phyloP scores from a whole-genome alignment of 345 rosid genomes.

The Eucalyptus dawsonii region DNA sequence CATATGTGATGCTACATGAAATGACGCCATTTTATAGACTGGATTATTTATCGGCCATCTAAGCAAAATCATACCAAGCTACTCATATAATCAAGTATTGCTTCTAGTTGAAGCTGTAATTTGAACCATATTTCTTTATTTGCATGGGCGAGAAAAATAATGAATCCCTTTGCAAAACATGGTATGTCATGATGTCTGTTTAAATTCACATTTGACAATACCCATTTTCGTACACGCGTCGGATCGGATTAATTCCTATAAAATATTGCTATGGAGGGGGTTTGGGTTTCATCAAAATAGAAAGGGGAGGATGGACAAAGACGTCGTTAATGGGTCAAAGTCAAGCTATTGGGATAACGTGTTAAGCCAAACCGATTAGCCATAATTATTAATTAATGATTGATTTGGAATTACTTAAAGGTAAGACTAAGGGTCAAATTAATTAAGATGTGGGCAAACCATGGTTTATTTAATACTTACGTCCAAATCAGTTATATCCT shows the following conservation, averaged over 20 bases:
- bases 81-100: neutral
- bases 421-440: neutral
- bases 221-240: fast-evolving
- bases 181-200: neutral
- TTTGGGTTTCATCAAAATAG: neutral
- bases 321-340: neutral
- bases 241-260: neutral
- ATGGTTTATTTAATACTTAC: too few relatives aligned
- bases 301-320: neutral
- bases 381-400: neutral
- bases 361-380: neutral
- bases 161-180: neutral
- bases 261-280: neutral
- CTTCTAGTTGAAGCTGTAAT: neutral
- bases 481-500: neutral
- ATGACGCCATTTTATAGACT: neutral
- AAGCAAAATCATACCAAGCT: neutral
- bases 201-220: neutral
- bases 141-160: neutral
- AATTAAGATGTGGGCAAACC: neutral
- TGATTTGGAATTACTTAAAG: neutral
- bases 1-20: neutral
- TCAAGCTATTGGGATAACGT: neutral
- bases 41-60: neutral
- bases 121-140: neutral